Evolutionary conservation across 73 alveolate species (phyloP).

Genomic region (Blepharisma japonicum): DNA sequence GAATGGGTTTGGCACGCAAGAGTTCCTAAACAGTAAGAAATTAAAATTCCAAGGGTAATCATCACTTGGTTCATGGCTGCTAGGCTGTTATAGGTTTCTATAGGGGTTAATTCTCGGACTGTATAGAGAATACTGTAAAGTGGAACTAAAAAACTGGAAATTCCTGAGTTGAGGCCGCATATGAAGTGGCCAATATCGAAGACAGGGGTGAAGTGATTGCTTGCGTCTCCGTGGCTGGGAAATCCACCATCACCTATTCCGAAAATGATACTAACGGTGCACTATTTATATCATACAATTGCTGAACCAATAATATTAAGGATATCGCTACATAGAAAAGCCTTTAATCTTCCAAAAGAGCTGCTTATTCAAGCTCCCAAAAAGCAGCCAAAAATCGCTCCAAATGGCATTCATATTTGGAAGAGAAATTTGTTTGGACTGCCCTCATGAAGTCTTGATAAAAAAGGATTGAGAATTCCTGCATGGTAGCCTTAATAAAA

Average conservation of each 20-base stretch:
- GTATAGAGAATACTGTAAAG: background rate
- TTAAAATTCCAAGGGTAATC: constrained; percentile 7
- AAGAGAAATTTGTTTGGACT: too few relatives aligned
- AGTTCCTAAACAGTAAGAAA: background rate
- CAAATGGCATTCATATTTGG: background rate
- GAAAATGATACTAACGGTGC: background rate
- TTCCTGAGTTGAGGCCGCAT: constrained; percentile 6
- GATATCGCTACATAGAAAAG: background rate
- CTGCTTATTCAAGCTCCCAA: background rate
- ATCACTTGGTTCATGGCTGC: constrained; percentile 13
- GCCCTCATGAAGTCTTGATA: too few relatives aligned
- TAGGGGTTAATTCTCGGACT: constrained; percentile 7
- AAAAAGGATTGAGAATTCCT: too few relatives aligned
- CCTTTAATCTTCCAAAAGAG: background rate
- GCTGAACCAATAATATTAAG: background rate
- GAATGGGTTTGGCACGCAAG: too few relatives aligned
- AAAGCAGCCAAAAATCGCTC: constrained; percentile 28
- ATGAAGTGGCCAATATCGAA: background rate
- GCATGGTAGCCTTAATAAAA: too few relatives aligned
- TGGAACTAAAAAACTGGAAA: background rate
- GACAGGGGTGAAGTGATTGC: background rate
- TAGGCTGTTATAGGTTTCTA: background rate
- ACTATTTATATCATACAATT: constrained; percentile 1
- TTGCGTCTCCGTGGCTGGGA: too few relatives aligned
- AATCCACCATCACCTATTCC: background rate